These are phyloP conservation scores for Hyaloscypha variabilis DNA, from an alignment of 495 filamentous ascomycete genomes.

Conservation along the genomic window DNA sequence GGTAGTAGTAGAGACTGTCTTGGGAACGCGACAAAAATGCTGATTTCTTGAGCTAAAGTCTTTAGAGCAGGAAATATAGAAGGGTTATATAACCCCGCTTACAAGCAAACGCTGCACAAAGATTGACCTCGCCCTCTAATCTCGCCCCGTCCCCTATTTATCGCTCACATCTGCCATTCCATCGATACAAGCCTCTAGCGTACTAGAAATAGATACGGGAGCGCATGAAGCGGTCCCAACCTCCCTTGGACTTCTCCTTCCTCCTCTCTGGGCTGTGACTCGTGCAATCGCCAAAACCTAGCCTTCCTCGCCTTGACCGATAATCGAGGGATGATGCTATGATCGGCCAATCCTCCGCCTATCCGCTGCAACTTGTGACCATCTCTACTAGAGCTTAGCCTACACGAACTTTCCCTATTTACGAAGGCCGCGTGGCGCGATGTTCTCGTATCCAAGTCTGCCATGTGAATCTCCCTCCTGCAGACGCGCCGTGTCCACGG, in stretches of 20 bases:
- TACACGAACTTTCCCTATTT: background rate
- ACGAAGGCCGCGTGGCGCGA: background rate
- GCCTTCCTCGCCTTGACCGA: background rate
- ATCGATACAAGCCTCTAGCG: no score
- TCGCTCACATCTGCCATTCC: no score
- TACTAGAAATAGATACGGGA: no score
- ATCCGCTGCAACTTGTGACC: background rate
- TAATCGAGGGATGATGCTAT: background rate
- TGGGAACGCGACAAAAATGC: no score
- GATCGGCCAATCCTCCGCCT: background rate
- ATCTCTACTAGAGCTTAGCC: background rate
- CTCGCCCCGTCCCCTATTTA: no score
- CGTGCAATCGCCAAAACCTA: background rate
- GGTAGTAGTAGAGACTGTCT: background rate
- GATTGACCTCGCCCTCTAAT: background rate
- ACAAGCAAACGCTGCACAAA: no score
- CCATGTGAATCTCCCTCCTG: background rate
- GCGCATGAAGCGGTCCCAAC: background rate
- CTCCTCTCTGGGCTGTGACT: slow-evolving; percentile 1
- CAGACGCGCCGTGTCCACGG: background rate
- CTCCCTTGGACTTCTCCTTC: slow-evolving; percentile 3
- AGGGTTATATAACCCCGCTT: no score
- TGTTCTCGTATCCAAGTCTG: background rate
- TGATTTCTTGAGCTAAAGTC: background rate
- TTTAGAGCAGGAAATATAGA: no score